Percentiles rank a stretch among this genome's conserved stretches.
Evolutionary conservation across 1,284 basidiomycete species (phyloP).

Genomic region (Albatrellus sp.): DNA sequence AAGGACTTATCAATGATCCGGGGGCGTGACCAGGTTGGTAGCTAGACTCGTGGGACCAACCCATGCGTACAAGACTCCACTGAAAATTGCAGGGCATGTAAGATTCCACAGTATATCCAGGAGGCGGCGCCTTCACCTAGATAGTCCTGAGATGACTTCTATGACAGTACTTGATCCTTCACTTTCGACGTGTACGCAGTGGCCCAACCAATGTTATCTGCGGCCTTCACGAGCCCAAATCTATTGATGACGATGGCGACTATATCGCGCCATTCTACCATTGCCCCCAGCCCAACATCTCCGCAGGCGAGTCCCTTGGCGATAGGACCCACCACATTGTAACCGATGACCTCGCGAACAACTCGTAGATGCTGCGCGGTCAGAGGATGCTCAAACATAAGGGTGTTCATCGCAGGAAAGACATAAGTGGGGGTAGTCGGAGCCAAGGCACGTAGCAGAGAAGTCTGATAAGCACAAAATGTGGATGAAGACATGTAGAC

Average conservation of each 20-base stretch:
- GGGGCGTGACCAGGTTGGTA: too few relatives aligned
- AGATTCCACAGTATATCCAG: too few relatives aligned
- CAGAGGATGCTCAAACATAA: slow-evolving; percentile 94
- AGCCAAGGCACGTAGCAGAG: slow-evolving; percentile 76
- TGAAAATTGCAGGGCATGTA: too few relatives aligned
- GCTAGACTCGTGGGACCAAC: too few relatives aligned
- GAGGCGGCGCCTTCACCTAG: too few relatives aligned
- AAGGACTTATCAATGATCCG: too few relatives aligned
- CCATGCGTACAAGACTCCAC: too few relatives aligned
- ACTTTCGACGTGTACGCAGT: too few relatives aligned
- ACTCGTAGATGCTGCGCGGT: slow-evolving; percentile 72
- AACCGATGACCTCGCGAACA: slow-evolving; percentile 64
- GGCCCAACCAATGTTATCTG: too few relatives aligned
- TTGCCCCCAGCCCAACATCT: slow-evolving; percentile 86
- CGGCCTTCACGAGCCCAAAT: slow-evolving; percentile 27
- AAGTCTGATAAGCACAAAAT: slow-evolving; percentile 45
- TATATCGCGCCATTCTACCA: slow-evolving; percentile 86
- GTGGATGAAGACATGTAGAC: background rate
- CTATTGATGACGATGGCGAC: slow-evolving; percentile 53
- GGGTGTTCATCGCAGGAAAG: slow-evolving; percentile 97
- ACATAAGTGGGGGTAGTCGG: slow-evolving; percentile 76
- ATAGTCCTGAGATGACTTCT: too few relatives aligned
- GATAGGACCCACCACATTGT: slow-evolving; percentile 77
- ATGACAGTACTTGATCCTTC: too few relatives aligned
- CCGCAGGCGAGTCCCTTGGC: slow-evolving; percentile 86